Conservation (phyloP, 306 rosid species). For the Cotoneaster glaucophyllus region DNA sequence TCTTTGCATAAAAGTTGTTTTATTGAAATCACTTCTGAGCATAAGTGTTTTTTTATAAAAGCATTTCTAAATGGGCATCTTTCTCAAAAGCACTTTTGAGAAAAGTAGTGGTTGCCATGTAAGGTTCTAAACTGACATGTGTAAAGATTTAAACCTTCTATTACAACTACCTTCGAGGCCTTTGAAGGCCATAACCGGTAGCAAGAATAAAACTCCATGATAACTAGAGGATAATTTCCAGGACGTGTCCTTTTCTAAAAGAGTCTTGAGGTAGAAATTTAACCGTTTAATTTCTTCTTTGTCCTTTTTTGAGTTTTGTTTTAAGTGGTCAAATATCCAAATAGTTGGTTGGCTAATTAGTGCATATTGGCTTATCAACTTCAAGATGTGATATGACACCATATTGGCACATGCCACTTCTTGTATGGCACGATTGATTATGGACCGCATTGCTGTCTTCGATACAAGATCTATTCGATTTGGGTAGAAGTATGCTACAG, state of each 20-base stretch:
- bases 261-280: not conserved
- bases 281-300: not conserved
- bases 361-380: not conserved
- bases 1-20: too few relatives aligned
- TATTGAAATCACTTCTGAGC: too few relatives aligned
- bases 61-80: not conserved
- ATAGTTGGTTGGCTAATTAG: not conserved
- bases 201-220: not conserved
- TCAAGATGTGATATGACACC: slow-evolving; percentile 10
- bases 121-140: slow-evolving; percentile 27
- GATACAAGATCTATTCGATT: not conserved
- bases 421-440: not conserved
- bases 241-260: not conserved
- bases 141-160: slow-evolving; percentile 8
- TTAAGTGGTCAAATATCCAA: not conserved
- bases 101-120: slow-evolving; percentile 40
- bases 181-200: not conserved
- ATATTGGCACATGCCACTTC: slow-evolving; percentile 18
- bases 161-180: not conserved
- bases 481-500: not conserved
- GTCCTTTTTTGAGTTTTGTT: not conserved
- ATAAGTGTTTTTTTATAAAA: too few relatives aligned
- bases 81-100: slow-evolving; percentile 15
- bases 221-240: not conserved
- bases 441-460: slow-evolving; percentile 8